Evolutionary conservation across 192 early-diverging fungal species (phyloP).

Genomic region (Coemansia sp.): DNA sequence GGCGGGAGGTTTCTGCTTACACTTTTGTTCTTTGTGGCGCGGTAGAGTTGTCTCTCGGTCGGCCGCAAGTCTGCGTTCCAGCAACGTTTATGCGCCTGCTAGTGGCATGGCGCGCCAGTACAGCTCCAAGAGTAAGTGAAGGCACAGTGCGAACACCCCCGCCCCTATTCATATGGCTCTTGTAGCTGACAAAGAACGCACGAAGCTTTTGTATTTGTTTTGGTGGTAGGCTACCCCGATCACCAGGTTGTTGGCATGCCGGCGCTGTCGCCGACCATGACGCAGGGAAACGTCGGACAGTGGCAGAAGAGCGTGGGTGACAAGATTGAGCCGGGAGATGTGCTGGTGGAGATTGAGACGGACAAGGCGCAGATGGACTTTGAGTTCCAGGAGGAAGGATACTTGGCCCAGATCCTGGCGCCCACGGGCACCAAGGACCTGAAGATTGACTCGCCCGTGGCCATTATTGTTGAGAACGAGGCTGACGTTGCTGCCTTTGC

Average conservation of each 20-base stretch:
- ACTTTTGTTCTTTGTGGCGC: not conserved
- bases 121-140: slow-evolving; percentile 50
- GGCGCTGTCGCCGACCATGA: slow-evolving; percentile 96
- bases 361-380: slow-evolving; percentile 99
- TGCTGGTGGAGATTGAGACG: slow-evolving; percentile 92
- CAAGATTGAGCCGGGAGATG: slow-evolving; percentile 82
- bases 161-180: no score
- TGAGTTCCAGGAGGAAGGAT: slow-evolving; percentile 95
- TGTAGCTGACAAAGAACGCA: no score
- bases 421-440: slow-evolving; percentile 85
- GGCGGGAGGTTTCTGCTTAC: not conserved
- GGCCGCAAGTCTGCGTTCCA: slow-evolving; percentile 10
- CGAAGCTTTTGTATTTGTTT: not conserved
- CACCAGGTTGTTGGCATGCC: slow-evolving; percentile 86
- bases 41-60: slow-evolving; percentile 20
- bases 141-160: no score
- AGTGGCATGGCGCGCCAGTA: slow-evolving; percentile 30
- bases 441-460: slow-evolving; percentile 79
- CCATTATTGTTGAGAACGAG: slow-evolving; percentile 85
- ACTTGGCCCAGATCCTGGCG: slow-evolving; percentile 88
- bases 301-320: slow-evolving; percentile 96
- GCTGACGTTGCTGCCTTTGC: slow-evolving; percentile 84
- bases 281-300: slow-evolving; percentile 85
- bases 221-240: slow-evolving; percentile 53
- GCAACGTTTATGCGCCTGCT: slow-evolving; percentile 4